Evolutionary conservation across 805 yeast genomes (phyloP).

Genomic region (Myxozyma monticola): DNA sequence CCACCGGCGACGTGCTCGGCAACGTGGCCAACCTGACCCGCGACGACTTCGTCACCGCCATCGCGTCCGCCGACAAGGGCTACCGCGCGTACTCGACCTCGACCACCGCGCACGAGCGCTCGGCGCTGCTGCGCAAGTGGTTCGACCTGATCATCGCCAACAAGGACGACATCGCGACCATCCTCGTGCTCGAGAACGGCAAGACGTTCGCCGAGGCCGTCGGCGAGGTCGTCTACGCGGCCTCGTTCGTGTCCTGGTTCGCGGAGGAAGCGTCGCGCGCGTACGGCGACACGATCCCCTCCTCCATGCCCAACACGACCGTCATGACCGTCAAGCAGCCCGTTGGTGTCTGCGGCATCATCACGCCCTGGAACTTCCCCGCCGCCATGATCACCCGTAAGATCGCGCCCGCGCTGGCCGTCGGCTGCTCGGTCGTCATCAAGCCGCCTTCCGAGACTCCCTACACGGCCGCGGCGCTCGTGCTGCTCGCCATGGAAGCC

Average conservation of each 20-base stretch:
- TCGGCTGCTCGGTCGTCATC: slow-evolving; percentile 74
- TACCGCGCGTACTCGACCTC: slow-evolving; percentile 43
- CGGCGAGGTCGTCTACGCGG: slow-evolving; percentile 67
- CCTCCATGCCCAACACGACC: slow-evolving; percentile 39
- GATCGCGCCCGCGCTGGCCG: slow-evolving; percentile 70
- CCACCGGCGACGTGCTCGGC: slow-evolving; percentile 53
- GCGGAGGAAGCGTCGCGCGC: slow-evolving; percentile 76
- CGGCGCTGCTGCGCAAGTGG: slow-evolving; percentile 55
- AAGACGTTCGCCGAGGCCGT: slow-evolving; percentile 69
- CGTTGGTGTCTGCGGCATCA: slow-evolving; percentile 73
- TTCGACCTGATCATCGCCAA: slow-evolving; percentile 57
- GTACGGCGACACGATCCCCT: slow-evolving; percentile 59
- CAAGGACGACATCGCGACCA: slow-evolving; percentile 62
- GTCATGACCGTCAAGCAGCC: slow-evolving; percentile 68
- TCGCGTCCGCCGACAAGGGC: slow-evolving; percentile 52
- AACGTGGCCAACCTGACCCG: slow-evolving; percentile 56
- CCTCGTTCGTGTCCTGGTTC: slow-evolving; percentile 87
- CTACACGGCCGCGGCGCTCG: slow-evolving; percentile 67
- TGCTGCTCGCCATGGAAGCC: slow-evolving; percentile 59
- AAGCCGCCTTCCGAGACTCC: slow-evolving; percentile 82
- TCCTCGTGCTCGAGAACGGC: slow-evolving; percentile 72
- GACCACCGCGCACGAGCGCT: slow-evolving; percentile 59
- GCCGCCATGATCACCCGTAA: slow-evolving; percentile 48
- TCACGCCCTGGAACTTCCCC: slow-evolving; percentile 87
- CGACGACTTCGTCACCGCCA: slow-evolving; percentile 55